Conservation (phyloP, 192 early-diverging fungal species). For the Chytriomyces sp. region DNA sequence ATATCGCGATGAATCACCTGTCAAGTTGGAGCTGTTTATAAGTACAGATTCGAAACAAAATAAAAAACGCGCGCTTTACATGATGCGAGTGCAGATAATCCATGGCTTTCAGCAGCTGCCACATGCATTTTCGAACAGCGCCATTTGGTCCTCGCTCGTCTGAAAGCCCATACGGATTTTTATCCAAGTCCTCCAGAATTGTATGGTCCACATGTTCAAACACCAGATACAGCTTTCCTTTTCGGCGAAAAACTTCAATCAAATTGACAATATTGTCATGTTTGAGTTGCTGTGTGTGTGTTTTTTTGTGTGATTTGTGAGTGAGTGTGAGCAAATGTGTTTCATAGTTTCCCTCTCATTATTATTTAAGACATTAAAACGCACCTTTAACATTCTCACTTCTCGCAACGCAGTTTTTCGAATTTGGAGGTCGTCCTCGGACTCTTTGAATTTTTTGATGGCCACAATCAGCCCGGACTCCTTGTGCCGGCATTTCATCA, state of each 20-base stretch:
- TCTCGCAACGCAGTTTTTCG: slow-evolving; percentile 67
- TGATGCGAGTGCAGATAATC: slow-evolving; percentile 71
- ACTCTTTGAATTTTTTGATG: slow-evolving; percentile 72
- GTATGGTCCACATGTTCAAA: slow-evolving; percentile 73
- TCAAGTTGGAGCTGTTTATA: too few relatives aligned
- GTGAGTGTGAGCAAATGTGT: too few relatives aligned
- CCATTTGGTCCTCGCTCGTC: slow-evolving; percentile 54
- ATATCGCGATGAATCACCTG: slow-evolving; percentile 69
- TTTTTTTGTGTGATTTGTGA: too few relatives aligned
- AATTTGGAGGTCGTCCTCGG: slow-evolving; percentile 68
- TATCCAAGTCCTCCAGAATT: slow-evolving; percentile 68
- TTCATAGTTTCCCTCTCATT: too few relatives aligned
- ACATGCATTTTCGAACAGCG: slow-evolving; percentile 65
- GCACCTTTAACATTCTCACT: slow-evolving; percentile 69
- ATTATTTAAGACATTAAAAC: too few relatives aligned
- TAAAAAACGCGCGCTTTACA: slow-evolving; percentile 39
- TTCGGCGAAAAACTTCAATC: slow-evolving; percentile 66
- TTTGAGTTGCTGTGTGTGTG: slow-evolving; percentile 59
- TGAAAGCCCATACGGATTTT: slow-evolving; percentile 60
- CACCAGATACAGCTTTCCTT: slow-evolving; percentile 69
- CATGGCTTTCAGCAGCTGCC: slow-evolving; percentile 70
- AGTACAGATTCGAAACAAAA: not conserved
- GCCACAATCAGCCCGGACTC: slow-evolving; percentile 69
- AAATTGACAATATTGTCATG: slow-evolving; percentile 73
- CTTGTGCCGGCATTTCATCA: slow-evolving; percentile 71